Percentiles rank a stretch among this genome's conserved stretches.
Conservation (phyloP, 2,329 filamentous ascomycete species). For the Microsporum canis region DNA sequence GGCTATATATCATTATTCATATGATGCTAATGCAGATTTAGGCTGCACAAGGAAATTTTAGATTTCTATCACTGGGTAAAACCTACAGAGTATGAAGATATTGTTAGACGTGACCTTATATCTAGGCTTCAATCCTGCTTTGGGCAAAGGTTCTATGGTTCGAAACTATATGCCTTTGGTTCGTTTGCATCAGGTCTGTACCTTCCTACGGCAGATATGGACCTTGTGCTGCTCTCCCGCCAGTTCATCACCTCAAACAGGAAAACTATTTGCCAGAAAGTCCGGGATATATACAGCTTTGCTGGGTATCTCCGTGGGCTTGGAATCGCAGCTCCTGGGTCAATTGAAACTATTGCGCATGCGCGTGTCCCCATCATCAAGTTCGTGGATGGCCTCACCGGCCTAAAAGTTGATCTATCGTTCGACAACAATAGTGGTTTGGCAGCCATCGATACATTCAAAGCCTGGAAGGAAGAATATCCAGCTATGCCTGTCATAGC, state of each 20-base stretch:
- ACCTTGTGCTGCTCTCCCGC: slow-evolving; percentile 65
- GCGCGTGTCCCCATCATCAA: slow-evolving; percentile 91
- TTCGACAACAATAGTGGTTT: slow-evolving; percentile 86
- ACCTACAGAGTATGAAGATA: slow-evolving; percentile 65
- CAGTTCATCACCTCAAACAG: slow-evolving; percentile 47
- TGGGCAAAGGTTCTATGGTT: slow-evolving; percentile 46
- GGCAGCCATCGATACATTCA: slow-evolving; percentile 67
- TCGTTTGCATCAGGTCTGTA: slow-evolving; percentile 81
- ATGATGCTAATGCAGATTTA: slow-evolving; percentile 24
- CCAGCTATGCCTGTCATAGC: slow-evolving; percentile 80
- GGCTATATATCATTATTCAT: neutral
- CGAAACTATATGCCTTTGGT: slow-evolving; percentile 67
- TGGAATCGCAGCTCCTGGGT: slow-evolving; percentile 46
- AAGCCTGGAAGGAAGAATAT: slow-evolving; percentile 64
- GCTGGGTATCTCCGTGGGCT: slow-evolving; percentile 46
- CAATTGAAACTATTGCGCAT: slow-evolving; percentile 56
- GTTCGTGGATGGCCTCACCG: slow-evolving; percentile 66
- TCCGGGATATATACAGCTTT: slow-evolving; percentile 50
- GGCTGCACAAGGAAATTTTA: slow-evolving; percentile 78
- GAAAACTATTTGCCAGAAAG: slow-evolving; percentile 40
- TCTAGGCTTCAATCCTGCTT: slow-evolving; percentile 54
- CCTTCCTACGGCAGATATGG: slow-evolving; percentile 78
- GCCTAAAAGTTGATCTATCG: slow-evolving; percentile 79
- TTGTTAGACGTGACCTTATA: slow-evolving; percentile 61
- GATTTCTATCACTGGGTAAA: slow-evolving; percentile 81